Percentiles rank a stretch among this genome's conserved stretches.
These are phyloP conservation scores for Serendipita vermifera DNA, from an alignment of 768 basidiomycete genomes.

Conservation along the genomic window DNA sequence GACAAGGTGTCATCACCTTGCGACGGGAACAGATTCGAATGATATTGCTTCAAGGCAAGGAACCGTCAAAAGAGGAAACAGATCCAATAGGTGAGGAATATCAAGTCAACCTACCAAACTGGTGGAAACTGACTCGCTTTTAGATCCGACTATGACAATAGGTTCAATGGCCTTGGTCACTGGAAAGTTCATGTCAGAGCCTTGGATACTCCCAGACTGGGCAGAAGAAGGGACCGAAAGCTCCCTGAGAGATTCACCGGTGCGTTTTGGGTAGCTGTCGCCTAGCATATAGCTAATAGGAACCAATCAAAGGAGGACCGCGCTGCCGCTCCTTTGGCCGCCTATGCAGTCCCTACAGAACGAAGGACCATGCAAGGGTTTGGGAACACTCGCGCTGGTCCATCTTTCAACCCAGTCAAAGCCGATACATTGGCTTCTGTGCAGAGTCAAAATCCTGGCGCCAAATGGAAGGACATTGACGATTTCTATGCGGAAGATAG, in stretches of 20 bases:
- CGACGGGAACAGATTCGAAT: slow-evolving; percentile 69
- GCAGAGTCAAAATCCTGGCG: slow-evolving; percentile 25
- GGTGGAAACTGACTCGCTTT: background rate
- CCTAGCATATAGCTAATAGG: slow-evolving; percentile 36
- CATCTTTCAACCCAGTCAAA: slow-evolving; percentile 36
- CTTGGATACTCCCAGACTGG: slow-evolving; percentile 63
- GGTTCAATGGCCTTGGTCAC: slow-evolving; percentile 57
- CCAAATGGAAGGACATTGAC: slow-evolving; percentile 46
- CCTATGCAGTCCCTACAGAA: background rate
- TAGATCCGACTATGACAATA: slow-evolving; percentile 34
- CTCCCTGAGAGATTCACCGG: slow-evolving; percentile 46
- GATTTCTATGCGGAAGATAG: slow-evolving; percentile 50
- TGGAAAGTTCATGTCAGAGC: slow-evolving; percentile 42
- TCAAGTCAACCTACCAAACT: slow-evolving; percentile 6
- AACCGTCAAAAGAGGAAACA: slow-evolving; percentile 32
- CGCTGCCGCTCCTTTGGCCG: slow-evolving; percentile 24
- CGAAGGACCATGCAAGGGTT: slow-evolving; percentile 10
- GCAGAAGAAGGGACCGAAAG: slow-evolving; percentile 74
- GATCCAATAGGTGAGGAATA: slow-evolving; percentile 24
- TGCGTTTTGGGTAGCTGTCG: slow-evolving; percentile 10
- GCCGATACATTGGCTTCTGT: slow-evolving; percentile 32
- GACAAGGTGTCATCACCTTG: slow-evolving; percentile 59
- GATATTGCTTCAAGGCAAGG: slow-evolving; percentile 70
- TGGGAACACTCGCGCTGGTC: slow-evolving; percentile 22
- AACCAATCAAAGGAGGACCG: slow-evolving; percentile 11